Conservation (phyloP, 768 basidiomycete genomes). For the Xerocomellus chrysenteron region DNA sequence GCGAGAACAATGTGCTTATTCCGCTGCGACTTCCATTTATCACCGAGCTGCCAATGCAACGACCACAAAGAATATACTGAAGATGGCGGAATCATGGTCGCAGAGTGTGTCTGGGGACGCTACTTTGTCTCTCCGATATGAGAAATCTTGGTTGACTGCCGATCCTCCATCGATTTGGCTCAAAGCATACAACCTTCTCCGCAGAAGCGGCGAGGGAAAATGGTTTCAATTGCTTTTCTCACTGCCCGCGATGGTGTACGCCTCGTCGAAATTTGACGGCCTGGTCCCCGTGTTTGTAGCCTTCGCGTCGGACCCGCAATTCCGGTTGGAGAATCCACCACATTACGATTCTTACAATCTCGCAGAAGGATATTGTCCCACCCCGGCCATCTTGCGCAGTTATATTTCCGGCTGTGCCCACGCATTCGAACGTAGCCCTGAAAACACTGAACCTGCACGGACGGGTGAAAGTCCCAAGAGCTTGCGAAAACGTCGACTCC, state of each 20-base stretch:
- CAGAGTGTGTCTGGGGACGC: neutral
- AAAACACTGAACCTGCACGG: neutral
- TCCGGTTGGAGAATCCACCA: slow-evolving; percentile 17
- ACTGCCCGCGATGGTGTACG: slow-evolving; percentile 34
- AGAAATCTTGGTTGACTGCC: slow-evolving; percentile 27
- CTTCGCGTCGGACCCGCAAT: slow-evolving; percentile 17
- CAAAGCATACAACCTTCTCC: slow-evolving; percentile 28
- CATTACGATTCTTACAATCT: slow-evolving; percentile 10
- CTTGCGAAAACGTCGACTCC: slow-evolving; percentile 3
- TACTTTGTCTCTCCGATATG: slow-evolving; percentile 23
- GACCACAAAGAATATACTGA: neutral
- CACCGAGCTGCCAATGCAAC: neutral
- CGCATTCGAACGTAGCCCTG: slow-evolving; percentile 15
- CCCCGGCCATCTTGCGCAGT: neutral
- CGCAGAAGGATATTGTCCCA: slow-evolving; percentile 7
- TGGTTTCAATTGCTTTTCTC: slow-evolving; percentile 30
- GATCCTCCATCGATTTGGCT: slow-evolving; percentile 26
- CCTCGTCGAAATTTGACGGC: slow-evolving; percentile 2
- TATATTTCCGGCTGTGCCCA: neutral
- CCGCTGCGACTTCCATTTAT: slow-evolving; percentile 5
- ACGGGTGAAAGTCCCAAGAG: neutral
- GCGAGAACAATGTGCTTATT: slow-evolving; percentile 15
- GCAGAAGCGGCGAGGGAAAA: slow-evolving; percentile 5
- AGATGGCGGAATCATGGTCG: slow-evolving; percentile 11
- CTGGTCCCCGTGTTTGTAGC: slow-evolving; percentile 34